Base-by-base conservation (phyloP, 768 basidiomycete genomes). In the Leucogyrophana mollusca region DNA sequence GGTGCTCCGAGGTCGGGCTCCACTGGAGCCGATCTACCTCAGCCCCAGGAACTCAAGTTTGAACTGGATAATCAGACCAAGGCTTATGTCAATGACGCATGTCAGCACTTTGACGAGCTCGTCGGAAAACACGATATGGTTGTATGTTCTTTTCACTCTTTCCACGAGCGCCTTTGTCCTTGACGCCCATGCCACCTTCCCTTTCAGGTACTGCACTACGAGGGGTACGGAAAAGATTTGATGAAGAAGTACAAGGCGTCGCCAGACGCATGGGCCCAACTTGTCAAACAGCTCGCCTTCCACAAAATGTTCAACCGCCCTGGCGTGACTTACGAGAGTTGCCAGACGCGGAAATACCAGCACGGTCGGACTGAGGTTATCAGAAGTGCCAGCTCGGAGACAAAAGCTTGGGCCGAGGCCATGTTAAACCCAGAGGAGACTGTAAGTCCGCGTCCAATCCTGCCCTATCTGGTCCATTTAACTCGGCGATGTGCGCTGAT, bases 251-350 rank as follows among this genome's bases (percentile, higher is more conserved):
- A 78, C 76, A 85, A 85, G 58, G 73, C 80, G 38, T 93, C 90
- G 1, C 96, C 95, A 0, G 96, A 99, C 59, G 94, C 94, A 21
- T 94, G 93, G 84, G 90, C 78, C 14, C 96, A 99, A 69, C 77
- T 98, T 44, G 84, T 94, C 55, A 97, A 94, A 72, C 95, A 97
- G 67, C 84, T 97, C 38, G 95, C 94, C 17, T 97, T 90, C 73
- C 82, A 87, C 65, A 94, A 94, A 70, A 80, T 94, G 76, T 77
- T 73, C 56, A 71, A 73, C 5, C 76, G 87, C 2, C 83, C 87
- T 8, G 89, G 81, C 2, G 83, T 90, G 37, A 85, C 87, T 50
- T 99, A 99, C 70, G 95, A 99, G 74, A 87, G 85, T 52, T 87
- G 88, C 4, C 94, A 97, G 71, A 98, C 95, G 45, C 77, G 96